These are phyloP conservation scores for Xylariaceae sp. DNA, from an alignment of 2,329 filamentous ascomycete genomes.

Conservation along the genomic window DNA sequence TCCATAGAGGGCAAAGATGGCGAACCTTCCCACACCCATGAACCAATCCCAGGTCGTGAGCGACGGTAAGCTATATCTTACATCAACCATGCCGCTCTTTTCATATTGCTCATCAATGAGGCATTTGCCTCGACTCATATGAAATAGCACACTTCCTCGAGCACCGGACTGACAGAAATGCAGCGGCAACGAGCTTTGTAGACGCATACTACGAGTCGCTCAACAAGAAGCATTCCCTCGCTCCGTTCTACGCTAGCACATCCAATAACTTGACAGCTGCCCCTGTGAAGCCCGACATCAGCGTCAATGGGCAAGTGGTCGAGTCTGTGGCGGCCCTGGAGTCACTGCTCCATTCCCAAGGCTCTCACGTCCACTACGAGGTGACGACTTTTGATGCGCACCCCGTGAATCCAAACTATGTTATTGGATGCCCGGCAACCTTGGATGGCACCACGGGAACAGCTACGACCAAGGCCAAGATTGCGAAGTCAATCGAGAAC, in stretches of 20 bases:
- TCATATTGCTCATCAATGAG: too few relatives aligned
- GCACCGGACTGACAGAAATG: neutral
- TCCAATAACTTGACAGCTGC: slow-evolving; percentile 49
- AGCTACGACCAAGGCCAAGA: slow-evolving; percentile 16
- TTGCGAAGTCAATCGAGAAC: slow-evolving; percentile 31
- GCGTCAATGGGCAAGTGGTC: slow-evolving; percentile 73
- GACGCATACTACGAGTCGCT: slow-evolving; percentile 75
- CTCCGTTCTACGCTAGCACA: slow-evolving; percentile 67
- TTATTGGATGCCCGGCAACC: slow-evolving; percentile 52
- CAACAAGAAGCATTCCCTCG: slow-evolving; percentile 57
- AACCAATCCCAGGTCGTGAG: slow-evolving; percentile 34
- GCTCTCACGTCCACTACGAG: slow-evolving; percentile 58
- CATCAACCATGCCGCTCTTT: too few relatives aligned
- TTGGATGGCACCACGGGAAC: slow-evolving; percentile 18
- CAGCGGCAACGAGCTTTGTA: slow-evolving; percentile 70
- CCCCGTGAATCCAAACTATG: slow-evolving; percentile 68
- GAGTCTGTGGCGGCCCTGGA: slow-evolving; percentile 62
- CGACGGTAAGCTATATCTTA: slow-evolving; percentile 29
- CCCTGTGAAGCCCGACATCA: slow-evolving; percentile 63
- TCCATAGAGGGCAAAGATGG: slow-evolving; percentile 11
- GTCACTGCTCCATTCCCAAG: slow-evolving; percentile 63
- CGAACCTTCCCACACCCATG: slow-evolving; percentile 13
- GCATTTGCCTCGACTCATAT: too few relatives aligned
- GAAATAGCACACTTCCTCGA: too few relatives aligned
- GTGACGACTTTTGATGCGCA: slow-evolving; percentile 75